Conservation (phyloP, 208 protist species). For the Willaertia magna region DNA sequence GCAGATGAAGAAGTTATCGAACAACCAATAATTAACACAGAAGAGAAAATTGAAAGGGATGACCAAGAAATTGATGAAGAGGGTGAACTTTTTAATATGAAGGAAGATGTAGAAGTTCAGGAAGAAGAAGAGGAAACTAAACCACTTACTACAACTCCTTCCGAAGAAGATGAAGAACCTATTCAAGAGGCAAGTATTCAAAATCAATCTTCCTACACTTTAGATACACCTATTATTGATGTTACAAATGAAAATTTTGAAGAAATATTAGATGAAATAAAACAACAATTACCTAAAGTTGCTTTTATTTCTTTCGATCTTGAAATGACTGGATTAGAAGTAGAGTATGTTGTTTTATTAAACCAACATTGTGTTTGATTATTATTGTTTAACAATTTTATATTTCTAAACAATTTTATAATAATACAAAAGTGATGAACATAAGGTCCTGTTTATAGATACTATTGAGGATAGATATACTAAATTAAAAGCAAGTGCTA, state of each 20-base stretch:
- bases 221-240: not conserved
- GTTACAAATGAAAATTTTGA: slow-evolving; percentile 1
- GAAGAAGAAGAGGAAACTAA: no score
- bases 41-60: no score
- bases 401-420: not conserved
- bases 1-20: no score
- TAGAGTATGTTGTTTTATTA: not conserved
- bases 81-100: no score
- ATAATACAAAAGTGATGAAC: not conserved
- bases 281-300: not conserved
- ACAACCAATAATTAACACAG: no score
- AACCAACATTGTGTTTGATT: not conserved
- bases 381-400: no score
- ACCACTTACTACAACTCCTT: no score
- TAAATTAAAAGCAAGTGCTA: not conserved
- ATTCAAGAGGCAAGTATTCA: no score
- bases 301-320: not conserved
- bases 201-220: no score
- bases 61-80: no score
- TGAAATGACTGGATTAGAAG: not conserved
- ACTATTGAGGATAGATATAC: not conserved
- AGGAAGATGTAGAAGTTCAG: no score
- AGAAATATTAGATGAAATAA: not conserved
- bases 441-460: not conserved
- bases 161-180: no score